Evolutionary conservation across 257 asterid species (phyloP), one percentile per base, ranked within the genome.

Genomic region (Solanum chiquidenum): DNA sequence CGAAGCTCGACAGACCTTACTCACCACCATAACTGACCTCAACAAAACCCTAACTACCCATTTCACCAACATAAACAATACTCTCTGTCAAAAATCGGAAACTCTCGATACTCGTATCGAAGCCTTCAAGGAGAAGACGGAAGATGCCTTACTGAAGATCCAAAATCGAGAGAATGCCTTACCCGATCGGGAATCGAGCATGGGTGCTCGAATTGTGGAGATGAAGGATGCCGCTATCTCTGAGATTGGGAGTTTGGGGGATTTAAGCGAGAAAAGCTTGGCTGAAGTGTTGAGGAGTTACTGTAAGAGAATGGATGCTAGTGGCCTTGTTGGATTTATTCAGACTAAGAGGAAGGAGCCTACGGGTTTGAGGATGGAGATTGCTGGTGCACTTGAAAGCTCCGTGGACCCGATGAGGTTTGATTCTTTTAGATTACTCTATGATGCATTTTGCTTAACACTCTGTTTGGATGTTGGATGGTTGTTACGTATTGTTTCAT

Each of bases 321-420:
- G 80, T 1, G 89, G 85, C 71, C 87, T 89, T 27, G 58, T 89
- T 18, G 74, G 29, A 31, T 83, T 80, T 14, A 21, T 89, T 27
- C 66, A 80, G 85, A 55, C 84, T 9, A 86, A 83, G 58, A 33
- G 91, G 76, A 89, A 74, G 89, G 89, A 83, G 33, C 35, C 84
- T 13, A n/a, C 44, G 5, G 87, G 80, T 12, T 46, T 72, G 80
- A 87, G 87, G 68, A 21, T 85, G 12, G 91, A 89, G 85, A 52
- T 89, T 49, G 42, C 85, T 33, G 16, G 69, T 40, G 90, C 90
- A 21, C 85, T 86, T 8, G 38, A 86, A 9, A 83, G 64, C 16
- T 29, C 86, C 1, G 85, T 89, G 4, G 91, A 89, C 13, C 83
- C 89, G 9, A 89, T 86, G 91, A 89, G 91, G 91, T 88, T 35